phyloP scores from a whole-genome alignment of 177 flowering plant genomes.

The Telopea speciosissima region DNA sequence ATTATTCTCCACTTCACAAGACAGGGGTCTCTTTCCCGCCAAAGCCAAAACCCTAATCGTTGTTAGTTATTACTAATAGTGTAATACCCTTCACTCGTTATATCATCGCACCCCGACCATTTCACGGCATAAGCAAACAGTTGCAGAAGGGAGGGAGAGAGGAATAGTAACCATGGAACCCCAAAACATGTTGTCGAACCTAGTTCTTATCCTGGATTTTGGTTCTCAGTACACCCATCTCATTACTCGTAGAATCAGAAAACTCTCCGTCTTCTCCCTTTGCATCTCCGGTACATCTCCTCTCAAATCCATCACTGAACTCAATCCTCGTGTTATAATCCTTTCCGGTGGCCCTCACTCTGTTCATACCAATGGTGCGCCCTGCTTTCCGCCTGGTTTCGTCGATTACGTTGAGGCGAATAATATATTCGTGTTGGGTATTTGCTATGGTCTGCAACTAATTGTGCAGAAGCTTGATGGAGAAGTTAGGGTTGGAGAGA shows the following conservation, averaged over 20 bases:
- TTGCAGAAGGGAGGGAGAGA: constrained; percentile 1
- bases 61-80: too few relatives aligned
- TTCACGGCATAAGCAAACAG: background rate
- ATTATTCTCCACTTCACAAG: background rate
- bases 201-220: constrained; percentile 75
- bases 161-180: constrained; percentile 20
- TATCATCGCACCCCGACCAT: too few relatives aligned
- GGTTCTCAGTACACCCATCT: constrained; percentile 98
- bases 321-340: constrained; percentile 67
- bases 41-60: background rate
- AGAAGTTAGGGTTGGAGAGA: constrained; percentile 55
- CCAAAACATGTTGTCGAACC: constrained; percentile 39
- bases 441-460: constrained; percentile 90
- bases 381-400: constrained; percentile 70
- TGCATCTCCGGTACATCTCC: constrained; percentile 80
- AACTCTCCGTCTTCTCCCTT: constrained; percentile 80
- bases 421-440: constrained; percentile 63
- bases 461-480: constrained; percentile 88
- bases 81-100: too few relatives aligned
- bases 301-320: constrained; percentile 53
- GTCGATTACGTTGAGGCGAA: constrained; percentile 56
- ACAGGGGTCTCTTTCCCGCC: constrained; percentile 13
- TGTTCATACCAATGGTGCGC: constrained; percentile 63
- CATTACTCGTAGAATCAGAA: constrained; percentile 83
- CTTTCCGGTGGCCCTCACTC: constrained; percentile 97